Evolutionary conservation across 306 rosid species (phyloP), one percentile per base, ranked within the genome.

Genomic region (Sindora glabra): DNA sequence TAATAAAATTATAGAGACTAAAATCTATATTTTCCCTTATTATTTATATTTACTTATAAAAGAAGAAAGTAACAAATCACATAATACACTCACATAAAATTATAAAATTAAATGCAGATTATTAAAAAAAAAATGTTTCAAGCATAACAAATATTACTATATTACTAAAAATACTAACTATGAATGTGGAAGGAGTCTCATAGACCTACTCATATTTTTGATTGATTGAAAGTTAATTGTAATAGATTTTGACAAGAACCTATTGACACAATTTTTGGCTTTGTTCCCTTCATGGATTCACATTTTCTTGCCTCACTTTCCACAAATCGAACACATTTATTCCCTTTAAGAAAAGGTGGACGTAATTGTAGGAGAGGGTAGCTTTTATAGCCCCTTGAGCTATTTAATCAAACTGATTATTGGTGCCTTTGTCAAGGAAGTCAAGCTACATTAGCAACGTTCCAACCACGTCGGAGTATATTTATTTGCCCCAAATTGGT

Each of bases 221-320:
- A n/a, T n/a, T 81, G 79, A 83, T 29, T 81, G 83, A 78, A 79
- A 81, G 87, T 79, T 79, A 78, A 79, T 81, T 83, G 88, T 84
- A 70, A n/a, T n/a, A 82, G 89, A 90, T 84, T 84, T 84, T 83
- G 83, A 86, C 81, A 86, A 78, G 94, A 86, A 78, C 71, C 94
- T 88, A 84, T 89, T 89, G 74, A 76, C 89, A 77, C 70, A 58
- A 67, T 51, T 64, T 70, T 75, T 73, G 78, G 77, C 85, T 86
- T 86, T 86, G 89, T 77, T 79, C 87, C 85, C 85, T 67, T 80
- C 74, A 72, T 79, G 75, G 69, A 76, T 81, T 80, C 72, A 65
- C 69, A 72, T 73, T 73, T 80, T 77, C 74, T 73, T 72, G 80
- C 79, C 68, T 70, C 81, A 83, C 83, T 83, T 79, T 85, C 75